Evolutionary conservation across 768 basidiomycete genomes (phyloP).

Genomic region (Dacryopinax spathularia): DNA sequence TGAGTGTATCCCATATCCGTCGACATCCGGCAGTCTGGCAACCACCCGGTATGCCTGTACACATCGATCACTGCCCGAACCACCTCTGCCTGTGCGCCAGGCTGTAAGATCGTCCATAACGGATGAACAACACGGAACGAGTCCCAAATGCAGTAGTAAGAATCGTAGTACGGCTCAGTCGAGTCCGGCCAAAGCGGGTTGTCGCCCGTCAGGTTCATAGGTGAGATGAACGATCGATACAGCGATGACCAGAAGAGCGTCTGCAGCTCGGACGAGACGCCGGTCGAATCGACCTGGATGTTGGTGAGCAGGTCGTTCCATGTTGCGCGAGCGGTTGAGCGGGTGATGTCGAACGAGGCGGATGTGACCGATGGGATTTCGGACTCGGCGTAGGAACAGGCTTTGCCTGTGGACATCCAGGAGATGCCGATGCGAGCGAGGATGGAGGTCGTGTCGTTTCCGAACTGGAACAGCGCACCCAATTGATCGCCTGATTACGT

Average conservation of each 20-base stretch:
- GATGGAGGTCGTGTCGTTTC: conserved; percentile 3
- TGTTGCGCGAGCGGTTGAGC: neutral
- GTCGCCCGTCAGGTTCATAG: conserved; percentile 37
- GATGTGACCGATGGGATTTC: conserved; percentile 11
- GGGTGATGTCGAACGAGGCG: neutral
- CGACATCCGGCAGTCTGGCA: conserved; percentile 39
- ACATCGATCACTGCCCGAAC: conserved; percentile 38
- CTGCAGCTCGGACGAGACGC: conserved; percentile 31
- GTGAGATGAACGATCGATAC: conserved; percentile 37
- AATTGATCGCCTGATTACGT: neutral
- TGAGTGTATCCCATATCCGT: conserved; percentile 24
- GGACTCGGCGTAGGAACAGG: conserved; percentile 18
- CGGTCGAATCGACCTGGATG: conserved; percentile 23
- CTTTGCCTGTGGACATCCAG: conserved; percentile 16
- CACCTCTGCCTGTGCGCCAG: conserved; percentile 35
- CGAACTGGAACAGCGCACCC: neutral
- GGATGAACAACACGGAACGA: conserved; percentile 41
- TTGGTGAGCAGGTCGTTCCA: conserved; percentile 20
- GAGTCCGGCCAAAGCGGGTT: conserved; percentile 37
- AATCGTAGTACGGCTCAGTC: conserved; percentile 36
- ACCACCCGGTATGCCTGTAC: conserved; percentile 33
- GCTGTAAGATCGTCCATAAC: conserved; percentile 33
- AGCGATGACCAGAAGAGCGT: conserved; percentile 37
- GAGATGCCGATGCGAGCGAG: conserved; percentile 21
- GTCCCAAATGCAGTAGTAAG: conserved; percentile 36